Base-by-base conservation (phyloP, 352 stramenopile species). In the Thalassiosira exigua region DNA sequence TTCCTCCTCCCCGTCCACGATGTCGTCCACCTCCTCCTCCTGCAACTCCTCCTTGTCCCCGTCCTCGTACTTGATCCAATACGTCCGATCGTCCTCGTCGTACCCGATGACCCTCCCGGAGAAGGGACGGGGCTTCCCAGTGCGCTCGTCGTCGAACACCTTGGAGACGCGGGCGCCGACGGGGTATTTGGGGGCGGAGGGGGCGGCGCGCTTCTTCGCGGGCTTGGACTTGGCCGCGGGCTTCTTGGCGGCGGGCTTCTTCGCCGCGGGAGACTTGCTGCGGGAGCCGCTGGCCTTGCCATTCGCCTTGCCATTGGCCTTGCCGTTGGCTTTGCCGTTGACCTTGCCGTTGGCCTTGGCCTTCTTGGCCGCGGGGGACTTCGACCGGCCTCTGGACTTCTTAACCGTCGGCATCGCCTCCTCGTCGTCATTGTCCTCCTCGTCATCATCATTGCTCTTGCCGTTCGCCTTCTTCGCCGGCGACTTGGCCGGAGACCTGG, bases 361-460 rank as follows among this genome's bases (percentile, higher is more conserved):
- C n/a, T n/a, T n/a, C n/a, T n/a, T n/a, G n/a, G n/a, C n/a, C n/a
- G n/a, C n/a, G n/a, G n/a, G n/a, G n/a, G n/a, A n/a, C n/a, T n/a
- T n/a, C n/a, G n/a, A n/a, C n/a, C n/a, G n/a, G n/a, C n/a, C n/a
- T n/a, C n/a, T n/a, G n/a, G n/a, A n/a, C 32, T 54, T 24, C 3
- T 58, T 24, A 30, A 83, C 65, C 46, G 84, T 69, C 26, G 52
- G 42, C 36, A 69, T 36, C 14, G 64, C 54, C 41, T 82, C 60
- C 33, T 84, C 77, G 27, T 88, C 77, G 3, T 32, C 22, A 48
- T 84, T 69, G 0, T 51, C 64, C 68, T 87, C 74, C 17, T 83
- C 80, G 61, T 87, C 58, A 14, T 44, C 39, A 30, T 51, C 52
- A 19, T 9, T 19, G 17, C 24, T 42, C 5, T 33, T 17, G 30